Evolutionary conservation across 164 flowering plant species (phyloP), one percentile per base, ranked within the genome.

Genomic region (Vitis cinerea): DNA sequence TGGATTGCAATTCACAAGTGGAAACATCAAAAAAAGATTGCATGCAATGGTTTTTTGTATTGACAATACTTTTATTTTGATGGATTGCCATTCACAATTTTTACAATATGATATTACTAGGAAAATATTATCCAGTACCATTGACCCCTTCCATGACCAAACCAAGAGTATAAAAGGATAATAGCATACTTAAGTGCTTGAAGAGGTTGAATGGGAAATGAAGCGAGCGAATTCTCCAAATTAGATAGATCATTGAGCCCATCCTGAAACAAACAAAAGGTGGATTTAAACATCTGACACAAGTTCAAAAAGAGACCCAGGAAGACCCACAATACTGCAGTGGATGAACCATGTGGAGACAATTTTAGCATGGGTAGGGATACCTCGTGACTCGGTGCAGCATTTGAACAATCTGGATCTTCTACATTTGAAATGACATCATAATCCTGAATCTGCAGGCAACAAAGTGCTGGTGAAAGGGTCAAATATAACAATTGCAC

Each of bases 161-260:
- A n/a, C 59, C 53, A 62, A 44, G 55, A 2, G 50, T 11, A 56
- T 15, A 37, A 11, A 30, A 47, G 29, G 55, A 50, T 64, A 65
- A 62, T 54, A 68, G 44, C 83, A 57, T 90, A 93, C 99, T 93
- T 93, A 23, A 91, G 93, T 61, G 99, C 99, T 80, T 90, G 88
- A 65, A 93, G 84, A 74, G 99, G 95, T 72, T 86, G 83, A 52
- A 82, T 77, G n/a, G 99, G 98, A 84, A 95, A 91, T 65, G 92
- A 86, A 77, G 90, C 82, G 74, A 90, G 86, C 27, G 94, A 83
- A 68, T 70, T 76, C 74, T 92, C 92, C 81, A 85, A 76, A 83
- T 83, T 84, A 65, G 78, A 82, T 78, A 84, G 74, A 74, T 84
- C 86, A 47, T 75, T 78, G 50, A 82, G 54, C 56, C 74, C 91